Base-by-base conservation (phyloP, 1,284 basidiomycete genomes). In the Papiliotrema flavescens region DNA sequence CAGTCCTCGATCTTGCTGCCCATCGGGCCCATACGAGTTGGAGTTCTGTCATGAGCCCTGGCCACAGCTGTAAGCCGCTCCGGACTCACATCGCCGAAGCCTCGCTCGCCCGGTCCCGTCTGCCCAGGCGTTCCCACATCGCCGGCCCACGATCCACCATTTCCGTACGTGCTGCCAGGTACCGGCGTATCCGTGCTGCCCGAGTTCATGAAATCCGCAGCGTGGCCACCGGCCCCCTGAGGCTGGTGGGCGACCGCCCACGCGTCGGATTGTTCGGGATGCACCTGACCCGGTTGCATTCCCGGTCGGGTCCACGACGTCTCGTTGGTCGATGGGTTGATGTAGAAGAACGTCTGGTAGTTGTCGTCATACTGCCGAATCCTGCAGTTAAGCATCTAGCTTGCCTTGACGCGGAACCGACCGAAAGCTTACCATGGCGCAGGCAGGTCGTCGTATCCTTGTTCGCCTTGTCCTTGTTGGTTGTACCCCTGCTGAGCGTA, bases 251-350 rank as follows among this genome's bases (percentile, higher is more conserved):
- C 43, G 4, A 32, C 20, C n/a, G 47, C 52, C 13, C 50, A 24
- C 32, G 62, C 64, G 9, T 57, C 53, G 15, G 60, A 42, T 49
- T 70, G 67, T 53, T 69, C 69, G n/a, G 67, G 66, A 46, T 65
- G 63, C 11, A 65, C 49, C 55, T 69, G 45, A n/a, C 67, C 67
- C n/a, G 56, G 54, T 28, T 49, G 41, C 7, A 62, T 32, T 6
- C 47, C 44, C 1, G 69, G 70, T 56, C 68, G 69, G 11, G 61
- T 71, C 67, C 69, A 71, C 9, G 63, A 59, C n/a, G 63, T 69
- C 13, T 67, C 69, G 51, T 69, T 55, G n/a, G 65, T 71, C 3
- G 52, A 55, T 0, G 71, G 66, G 61, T 73, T 69, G 54, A 73
- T 57, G 48, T 68, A 67, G 57, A 63, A 67, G 53, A 54, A 69